Percentiles rank a stretch among this genome's conserved stretches.
Evolutionary conservation across 2,329 filamentous ascomycete species (phyloP).

Genomic region (Metarhizium humberi): DNA sequence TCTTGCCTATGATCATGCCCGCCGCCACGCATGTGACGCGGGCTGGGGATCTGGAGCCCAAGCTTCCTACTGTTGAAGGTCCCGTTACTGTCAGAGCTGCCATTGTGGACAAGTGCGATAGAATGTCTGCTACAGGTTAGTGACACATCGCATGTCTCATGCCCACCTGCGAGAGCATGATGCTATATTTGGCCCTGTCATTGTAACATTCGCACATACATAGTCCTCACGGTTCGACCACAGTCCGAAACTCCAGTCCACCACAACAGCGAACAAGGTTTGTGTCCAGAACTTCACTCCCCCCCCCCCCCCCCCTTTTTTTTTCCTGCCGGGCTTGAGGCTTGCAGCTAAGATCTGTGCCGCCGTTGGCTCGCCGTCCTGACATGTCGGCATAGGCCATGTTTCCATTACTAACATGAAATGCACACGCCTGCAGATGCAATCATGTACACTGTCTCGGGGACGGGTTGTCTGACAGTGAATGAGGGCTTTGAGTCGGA

Average conservation of each 20-base stretch:
- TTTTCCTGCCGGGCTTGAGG: background rate
- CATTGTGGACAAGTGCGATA: conserved; percentile 54
- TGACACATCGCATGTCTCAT: conserved; percentile 2
- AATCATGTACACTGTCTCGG: conserved; percentile 56
- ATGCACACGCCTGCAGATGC: conserved; percentile 39
- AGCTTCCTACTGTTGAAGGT: conserved; percentile 20
- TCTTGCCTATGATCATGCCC: conserved; percentile 51
- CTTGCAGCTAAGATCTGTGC: too few relatives aligned
- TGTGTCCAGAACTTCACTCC: conserved; percentile 10
- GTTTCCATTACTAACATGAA: background rate
- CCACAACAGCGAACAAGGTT: conserved; percentile 61
- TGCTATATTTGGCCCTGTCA: background rate
- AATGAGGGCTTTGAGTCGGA: conserved; percentile 42
- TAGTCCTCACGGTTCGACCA: conserved; percentile 55
- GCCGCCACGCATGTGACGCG: conserved; percentile 46
- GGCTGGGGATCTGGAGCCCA: conserved; percentile 36
- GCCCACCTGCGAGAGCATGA: background rate
- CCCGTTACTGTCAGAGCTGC: conserved; percentile 35
- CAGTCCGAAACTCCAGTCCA: conserved; percentile 53
- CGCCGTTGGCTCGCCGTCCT: background rate
- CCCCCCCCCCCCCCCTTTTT: background rate
- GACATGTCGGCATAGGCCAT: background rate
- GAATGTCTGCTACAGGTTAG: conserved; percentile 58
- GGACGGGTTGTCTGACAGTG: conserved; percentile 51
- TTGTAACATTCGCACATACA: conserved; percentile 1